Base-by-base conservation (phyloP, 495 filamentous ascomycete species). In the Podospora appendiculata region DNA sequence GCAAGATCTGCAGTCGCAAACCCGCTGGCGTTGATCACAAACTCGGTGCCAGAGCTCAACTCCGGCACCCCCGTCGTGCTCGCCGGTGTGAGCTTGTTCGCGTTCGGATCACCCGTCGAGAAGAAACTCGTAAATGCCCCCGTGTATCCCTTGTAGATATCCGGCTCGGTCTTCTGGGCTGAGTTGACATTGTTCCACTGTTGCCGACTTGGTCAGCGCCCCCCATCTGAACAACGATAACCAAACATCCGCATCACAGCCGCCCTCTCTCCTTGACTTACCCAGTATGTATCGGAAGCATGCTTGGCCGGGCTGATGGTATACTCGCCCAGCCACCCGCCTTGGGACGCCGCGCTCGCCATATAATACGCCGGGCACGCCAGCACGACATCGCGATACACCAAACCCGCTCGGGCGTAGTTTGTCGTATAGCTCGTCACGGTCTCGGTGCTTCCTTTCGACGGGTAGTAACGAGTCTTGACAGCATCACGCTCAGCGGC, bases 61-160 rank as follows among this genome's bases (percentile, higher is more conserved):
- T 62, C 59, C 10, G 80, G 79, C 18, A 82, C 76, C 13, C 72
- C 72, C 1, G 63, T 60, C 38, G 70, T 58, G 44, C 65, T 67
- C 6, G 47, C 50, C 47, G 71, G 64, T 3, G 79, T 85, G 47
- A 84, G 58, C 55, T 82, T 83, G 53, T 79, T 69, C 12, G 70
- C 67, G 55, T 83, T 83, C 5, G 81, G 79, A 58, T 82, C 70
- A 3, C 80, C 80, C 0, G 77, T 83, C 50, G 75, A 66, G 50
- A 84, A 76, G 64, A 84, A 83, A 42, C 72, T 77, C 1, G 79
- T 80, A 36, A 83, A 77, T 2, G 81, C 78, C 32, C 81, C 82
- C 0, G 80, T 68, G 55, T 73, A 84, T 11, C 79, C 81, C 12
- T 76, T 45, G 51, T 84, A 84, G 11, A 78, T 70, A 3, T 80